Evolutionary conservation across 2,329 filamentous ascomycete species (phyloP), one percentile per base, ranked within the genome.

Genomic region (Calonectria hawksworthii): DNA sequence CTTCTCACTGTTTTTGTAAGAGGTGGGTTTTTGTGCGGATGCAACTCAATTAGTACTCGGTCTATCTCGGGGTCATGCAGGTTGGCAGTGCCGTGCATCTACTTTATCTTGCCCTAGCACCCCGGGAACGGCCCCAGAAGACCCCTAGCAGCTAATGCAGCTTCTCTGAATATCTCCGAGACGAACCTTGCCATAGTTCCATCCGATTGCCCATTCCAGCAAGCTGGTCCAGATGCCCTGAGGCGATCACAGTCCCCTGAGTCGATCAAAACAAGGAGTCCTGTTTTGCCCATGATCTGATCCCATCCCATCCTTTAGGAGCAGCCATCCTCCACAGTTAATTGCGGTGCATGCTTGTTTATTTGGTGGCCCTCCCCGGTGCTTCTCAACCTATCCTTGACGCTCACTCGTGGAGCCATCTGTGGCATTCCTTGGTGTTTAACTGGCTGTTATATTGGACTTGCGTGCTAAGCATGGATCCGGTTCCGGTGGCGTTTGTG

Each of bases 51-150:
- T 69, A 38, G 50, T 59, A 66, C 38, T 66, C 66, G 61, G 67
- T 44, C 61, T 70, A 54, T 67, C 59, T 65, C 66, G 66, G 71
- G 50, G 69, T 51, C 38, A 28, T 70, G 51, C 71, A 65, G 51
- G 44, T 69, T 70, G 61, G 59, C 66, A 51, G 66, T n/a, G 61
- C 66, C 72, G 38, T 67, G 72, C 72, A 74, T 70, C 36, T 74
- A 66, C 66, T 74, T 28, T 67, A 69, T 74, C 52, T 73, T 32
- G 51, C 63, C 59, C 65, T 13, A 44, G 36, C 21, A 69, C 26
- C 72, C 72, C 14, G 54, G 66, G 32, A 41, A 50, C 59, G 32
- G 51, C 71, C 70, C 71, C 71, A 73, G 66, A 41, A 34, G 34
- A 54, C 14, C 38, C 38, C 34, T 32, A 34, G 51, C 32, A 23